These are phyloP conservation scores for Castanopsis chinensis DNA, from an alignment of 306 rosid genomes.

Conservation along the genomic window DNA sequence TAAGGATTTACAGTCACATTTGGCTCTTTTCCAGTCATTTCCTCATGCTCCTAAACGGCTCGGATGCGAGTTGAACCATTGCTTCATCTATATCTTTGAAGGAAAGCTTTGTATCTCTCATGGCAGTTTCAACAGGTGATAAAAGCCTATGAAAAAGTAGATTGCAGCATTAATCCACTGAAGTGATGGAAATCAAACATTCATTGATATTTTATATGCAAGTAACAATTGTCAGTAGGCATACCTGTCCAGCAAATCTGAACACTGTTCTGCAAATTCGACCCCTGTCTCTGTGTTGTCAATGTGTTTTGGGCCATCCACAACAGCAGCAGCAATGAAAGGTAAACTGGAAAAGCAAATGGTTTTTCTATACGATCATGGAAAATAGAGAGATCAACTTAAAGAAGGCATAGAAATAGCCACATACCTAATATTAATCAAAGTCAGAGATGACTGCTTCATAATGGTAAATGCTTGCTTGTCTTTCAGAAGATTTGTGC, in stretches of 20 bases:
- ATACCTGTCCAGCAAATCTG: constrained; percentile 94
- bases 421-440: constrained; percentile 71
- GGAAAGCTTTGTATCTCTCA: constrained; percentile 91
- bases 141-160: constrained; percentile 42
- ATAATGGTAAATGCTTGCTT: constrained; percentile 99
- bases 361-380: not conserved
- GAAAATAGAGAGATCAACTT: not conserved
- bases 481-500: constrained; percentile 82
- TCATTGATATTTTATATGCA: too few species aligned
- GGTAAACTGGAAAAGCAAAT: constrained; percentile 59
- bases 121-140: constrained; percentile 78
- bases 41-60: constrained; percentile 79
- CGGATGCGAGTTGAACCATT: constrained; percentile 90
- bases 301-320: constrained; percentile 92
- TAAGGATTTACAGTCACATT: constrained; percentile 89
- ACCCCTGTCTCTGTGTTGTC: constrained; percentile 90
- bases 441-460: constrained; percentile 89
- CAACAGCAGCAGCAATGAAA: constrained; percentile 88
- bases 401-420: not conserved
- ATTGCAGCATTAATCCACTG: not conserved
- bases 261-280: constrained; percentile 80
- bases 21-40: constrained; percentile 89
- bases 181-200: too few species aligned
- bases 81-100: constrained; percentile 53
- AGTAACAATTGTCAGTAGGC: not conserved